Percentiles rank a stretch among this genome's conserved stretches.
Conservation (phyloP, 768 basidiomycete species). For the Lentinula edodes region DNA sequence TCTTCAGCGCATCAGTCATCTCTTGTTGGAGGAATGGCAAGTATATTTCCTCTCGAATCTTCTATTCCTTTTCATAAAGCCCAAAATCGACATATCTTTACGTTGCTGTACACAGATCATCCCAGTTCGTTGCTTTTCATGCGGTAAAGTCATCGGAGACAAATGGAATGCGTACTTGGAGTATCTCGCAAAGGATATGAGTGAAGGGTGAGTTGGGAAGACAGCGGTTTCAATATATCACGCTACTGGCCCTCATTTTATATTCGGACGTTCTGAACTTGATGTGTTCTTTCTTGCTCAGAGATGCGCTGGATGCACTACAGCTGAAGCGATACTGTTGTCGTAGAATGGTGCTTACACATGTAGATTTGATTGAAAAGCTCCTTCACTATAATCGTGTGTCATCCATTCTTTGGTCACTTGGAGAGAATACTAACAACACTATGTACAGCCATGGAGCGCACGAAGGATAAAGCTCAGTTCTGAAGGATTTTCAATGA, state of each 20-base stretch:
- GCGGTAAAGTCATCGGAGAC: constrained; percentile 96
- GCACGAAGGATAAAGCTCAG: constrained; percentile 36
- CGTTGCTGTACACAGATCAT: constrained; percentile 63
- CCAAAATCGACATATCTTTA: no score
- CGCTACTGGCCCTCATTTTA: no score
- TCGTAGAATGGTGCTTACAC: constrained; percentile 93
- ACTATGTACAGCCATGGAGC: constrained; percentile 37
- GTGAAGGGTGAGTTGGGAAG: constrained; percentile 70
- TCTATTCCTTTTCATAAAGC: no score
- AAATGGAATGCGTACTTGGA: constrained; percentile 90
- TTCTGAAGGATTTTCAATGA: neutral
- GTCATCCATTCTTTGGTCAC: constrained; percentile 21
- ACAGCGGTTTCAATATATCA: no score
- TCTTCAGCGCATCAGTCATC: neutral
- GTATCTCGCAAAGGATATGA: constrained; percentile 71
- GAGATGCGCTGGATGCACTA: constrained; percentile 85
- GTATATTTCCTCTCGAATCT: neutral
- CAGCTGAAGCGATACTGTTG: constrained; percentile 95
- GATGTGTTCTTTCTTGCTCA: constrained; percentile 21
- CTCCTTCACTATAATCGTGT: constrained; percentile 92
- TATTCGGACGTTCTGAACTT: neutral
- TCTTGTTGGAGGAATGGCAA: neutral
- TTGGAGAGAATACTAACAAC: neutral
- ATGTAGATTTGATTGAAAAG: constrained; percentile 97
- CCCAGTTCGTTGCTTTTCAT: constrained; percentile 93